Percentiles rank a stretch among this genome's conserved stretches.
phyloP scores from a whole-genome alignment of 345 rosid species.

The Ailanthus altissimus region DNA sequence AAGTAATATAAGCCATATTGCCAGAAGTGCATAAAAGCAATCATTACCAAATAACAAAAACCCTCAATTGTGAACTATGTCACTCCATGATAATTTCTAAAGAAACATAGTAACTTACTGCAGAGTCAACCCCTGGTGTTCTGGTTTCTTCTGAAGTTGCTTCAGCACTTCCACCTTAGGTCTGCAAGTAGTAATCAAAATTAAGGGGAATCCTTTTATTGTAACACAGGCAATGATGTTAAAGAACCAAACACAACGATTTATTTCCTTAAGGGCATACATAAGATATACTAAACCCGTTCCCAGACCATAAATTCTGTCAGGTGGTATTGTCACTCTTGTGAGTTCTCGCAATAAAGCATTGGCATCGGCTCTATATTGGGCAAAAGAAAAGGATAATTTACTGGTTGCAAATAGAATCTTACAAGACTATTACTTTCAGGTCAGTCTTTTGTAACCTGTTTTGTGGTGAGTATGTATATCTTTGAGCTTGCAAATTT shows the following conservation, averaged over 20 bases:
- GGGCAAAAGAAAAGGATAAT: neutral
- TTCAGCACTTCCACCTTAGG: conserved; percentile 90
- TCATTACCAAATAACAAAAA: neutral
- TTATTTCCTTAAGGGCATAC: neutral
- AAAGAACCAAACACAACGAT: neutral
- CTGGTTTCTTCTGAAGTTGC: conserved; percentile 73
- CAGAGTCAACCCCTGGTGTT: conserved; percentile 67
- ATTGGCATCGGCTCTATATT: conserved; percentile 73
- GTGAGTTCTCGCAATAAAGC: conserved; percentile 69
- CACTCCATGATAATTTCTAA: neutral
- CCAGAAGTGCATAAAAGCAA: neutral
- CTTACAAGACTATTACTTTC: neutral
- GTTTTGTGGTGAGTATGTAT: conserved; percentile 85
- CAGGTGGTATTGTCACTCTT: conserved; percentile 71
- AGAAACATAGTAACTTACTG: conserved; percentile 48
- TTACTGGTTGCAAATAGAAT: neutral
- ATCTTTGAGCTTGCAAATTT: conserved; percentile 78
- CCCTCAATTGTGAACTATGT: neutral
- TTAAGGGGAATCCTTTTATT: neutral
- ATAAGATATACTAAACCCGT: conserved; percentile 59
- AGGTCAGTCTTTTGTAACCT: conserved; percentile 40
- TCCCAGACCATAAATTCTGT: conserved; percentile 77
- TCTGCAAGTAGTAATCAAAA: conserved; percentile 24
- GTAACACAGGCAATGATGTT: neutral
- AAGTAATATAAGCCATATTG: neutral